Conservation (phyloP, 208 protist genomes). For the Trypanosoma congolense region DNA sequence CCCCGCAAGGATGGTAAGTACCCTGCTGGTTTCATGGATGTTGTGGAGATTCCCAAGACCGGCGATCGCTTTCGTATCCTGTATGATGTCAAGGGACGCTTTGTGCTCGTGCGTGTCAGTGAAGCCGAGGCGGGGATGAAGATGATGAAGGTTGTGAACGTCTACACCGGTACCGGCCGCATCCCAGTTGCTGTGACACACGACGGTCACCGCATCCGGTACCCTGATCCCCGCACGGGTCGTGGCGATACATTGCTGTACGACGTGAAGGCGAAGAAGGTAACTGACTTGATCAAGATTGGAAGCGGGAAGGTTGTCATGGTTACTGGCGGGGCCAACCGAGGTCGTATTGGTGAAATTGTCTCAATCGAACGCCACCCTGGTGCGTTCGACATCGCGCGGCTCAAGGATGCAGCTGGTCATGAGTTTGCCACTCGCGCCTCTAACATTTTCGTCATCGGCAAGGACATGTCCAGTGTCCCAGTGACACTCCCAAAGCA, state of each 20-base stretch:
- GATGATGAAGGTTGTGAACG: conserved; percentile 93
- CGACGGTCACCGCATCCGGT: conserved; percentile 99
- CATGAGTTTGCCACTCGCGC: conserved; percentile 97
- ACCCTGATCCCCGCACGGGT: conserved; percentile 95
- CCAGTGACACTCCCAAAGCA: conserved; percentile 94
- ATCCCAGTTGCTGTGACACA: conserved; percentile 98
- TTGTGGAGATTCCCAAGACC: conserved; percentile 97
- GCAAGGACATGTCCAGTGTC: conserved; percentile 86
- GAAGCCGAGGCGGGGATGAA: conserved; percentile 95
- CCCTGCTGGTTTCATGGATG: conserved; percentile 98
- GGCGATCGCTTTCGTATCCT: conserved; percentile 98
- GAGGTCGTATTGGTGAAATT: conserved; percentile 98
- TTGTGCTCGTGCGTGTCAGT: conserved; percentile 94
- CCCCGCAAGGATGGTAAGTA: conserved; percentile 96
- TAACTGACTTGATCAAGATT: conserved; percentile 89
- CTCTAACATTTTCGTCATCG: conserved; percentile 99
- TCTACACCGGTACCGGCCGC: conserved; percentile 87
- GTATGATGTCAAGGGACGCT: conserved; percentile 99
- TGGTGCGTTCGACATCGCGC: conserved; percentile 97
- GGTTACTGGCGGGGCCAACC: conserved; percentile 97
- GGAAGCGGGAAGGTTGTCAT: conserved; percentile 93
- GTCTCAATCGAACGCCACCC: conserved; percentile 90
- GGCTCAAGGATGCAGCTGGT: conserved; percentile 91
- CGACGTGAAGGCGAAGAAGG: conserved; percentile 94
- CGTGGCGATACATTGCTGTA: conserved; percentile 97